Evolutionary conservation across 768 basidiomycete species (phyloP).

Genomic region (Boletellus sp.): DNA sequence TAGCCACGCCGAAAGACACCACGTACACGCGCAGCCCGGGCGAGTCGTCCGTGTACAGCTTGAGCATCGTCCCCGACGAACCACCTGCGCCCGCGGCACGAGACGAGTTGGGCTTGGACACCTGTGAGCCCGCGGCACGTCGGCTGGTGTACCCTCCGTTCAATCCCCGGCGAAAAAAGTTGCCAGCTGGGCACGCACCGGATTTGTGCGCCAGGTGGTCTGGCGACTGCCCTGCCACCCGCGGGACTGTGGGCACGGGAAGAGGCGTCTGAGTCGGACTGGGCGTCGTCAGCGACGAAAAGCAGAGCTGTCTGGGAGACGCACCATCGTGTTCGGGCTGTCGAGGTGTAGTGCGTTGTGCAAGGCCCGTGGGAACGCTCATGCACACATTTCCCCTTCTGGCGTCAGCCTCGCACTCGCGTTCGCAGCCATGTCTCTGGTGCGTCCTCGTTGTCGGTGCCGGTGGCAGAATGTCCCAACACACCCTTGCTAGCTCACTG

Average conservation of each 20-base stretch:
- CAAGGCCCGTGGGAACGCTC: constrained; percentile 23
- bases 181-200: constrained; percentile 47
- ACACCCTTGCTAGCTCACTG: constrained; percentile 59
- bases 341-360: constrained; percentile 22
- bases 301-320: constrained; percentile 6
- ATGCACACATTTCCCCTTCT: constrained; percentile 13
- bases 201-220: constrained; percentile 78
- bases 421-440: constrained; percentile 23
- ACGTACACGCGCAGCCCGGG: constrained; percentile 96
- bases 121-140: constrained; percentile 65
- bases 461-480: neutral
- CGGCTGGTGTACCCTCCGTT: constrained; percentile 43
- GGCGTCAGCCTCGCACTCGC: neutral
- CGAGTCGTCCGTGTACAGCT: constrained; percentile 97
- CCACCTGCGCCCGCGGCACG: constrained; percentile 95
- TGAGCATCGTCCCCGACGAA: constrained; percentile 97
- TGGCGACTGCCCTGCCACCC: constrained; percentile 50
- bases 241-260: constrained; percentile 38
- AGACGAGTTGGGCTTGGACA: constrained; percentile 74
- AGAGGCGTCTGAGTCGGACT: constrained; percentile 82
- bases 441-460: constrained; percentile 6
- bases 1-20: neutral
- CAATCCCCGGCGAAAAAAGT: neutral
- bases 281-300: neutral
- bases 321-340: constrained; percentile 30